Evolutionary conservation across 2,329 filamentous ascomycete genomes (phyloP).

Genomic region (Escovopsis sp.): DNA sequence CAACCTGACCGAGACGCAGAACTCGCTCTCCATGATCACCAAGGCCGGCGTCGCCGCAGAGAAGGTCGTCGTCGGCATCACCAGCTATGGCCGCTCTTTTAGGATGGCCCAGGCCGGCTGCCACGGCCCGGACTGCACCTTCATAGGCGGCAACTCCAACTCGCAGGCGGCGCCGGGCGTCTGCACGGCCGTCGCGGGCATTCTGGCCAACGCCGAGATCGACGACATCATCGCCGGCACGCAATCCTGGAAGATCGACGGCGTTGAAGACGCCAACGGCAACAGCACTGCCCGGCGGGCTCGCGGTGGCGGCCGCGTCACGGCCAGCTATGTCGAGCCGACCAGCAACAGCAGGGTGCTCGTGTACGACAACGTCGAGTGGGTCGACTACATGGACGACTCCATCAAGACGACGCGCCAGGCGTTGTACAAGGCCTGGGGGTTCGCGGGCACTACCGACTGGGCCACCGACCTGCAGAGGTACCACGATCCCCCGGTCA

Average conservation of each 20-base stretch:
- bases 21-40: conserved; percentile 14
- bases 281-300: background rate
- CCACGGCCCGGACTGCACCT: conserved; percentile 11
- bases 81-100: conserved; percentile 9
- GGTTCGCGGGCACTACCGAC: conserved; percentile 9
- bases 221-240: conserved; percentile 9
- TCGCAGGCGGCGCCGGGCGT: conserved; percentile 11
- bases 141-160: conserved; percentile 10
- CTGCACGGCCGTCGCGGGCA: conserved; percentile 12
- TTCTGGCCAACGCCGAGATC: conserved; percentile 16
- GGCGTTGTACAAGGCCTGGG: conserved; percentile 5
- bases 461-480: conserved; percentile 11
- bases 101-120: conserved; percentile 7
- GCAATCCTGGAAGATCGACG: no score
- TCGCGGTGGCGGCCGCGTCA: background rate
- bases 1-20: conserved; percentile 14
- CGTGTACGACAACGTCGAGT: conserved; percentile 8
- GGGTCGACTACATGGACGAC: conserved; percentile 9
- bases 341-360: conserved; percentile 6
- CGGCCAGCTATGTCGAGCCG: background rate
- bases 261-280: no score
- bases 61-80: conserved; percentile 13
- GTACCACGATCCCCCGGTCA: background rate
- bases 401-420: conserved; percentile 5
- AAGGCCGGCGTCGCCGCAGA: conserved; percentile 10